phyloP scores from a whole-genome alignment of 805 yeast genomes.

The Cyberlindnera mycetangii region DNA sequence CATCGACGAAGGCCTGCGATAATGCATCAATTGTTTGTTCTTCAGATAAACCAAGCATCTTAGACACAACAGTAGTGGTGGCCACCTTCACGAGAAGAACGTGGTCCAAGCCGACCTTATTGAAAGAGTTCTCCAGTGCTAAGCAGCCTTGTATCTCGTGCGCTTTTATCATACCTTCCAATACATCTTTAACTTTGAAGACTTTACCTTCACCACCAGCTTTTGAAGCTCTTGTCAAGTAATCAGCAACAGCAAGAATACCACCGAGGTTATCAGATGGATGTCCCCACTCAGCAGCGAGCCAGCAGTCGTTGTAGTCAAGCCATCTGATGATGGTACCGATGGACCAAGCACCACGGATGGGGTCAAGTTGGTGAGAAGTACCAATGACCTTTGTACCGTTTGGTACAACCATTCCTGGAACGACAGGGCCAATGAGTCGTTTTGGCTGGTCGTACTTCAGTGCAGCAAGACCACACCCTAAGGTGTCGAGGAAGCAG shows the following conservation, averaged over 20 bases:
- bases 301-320: slow-evolving; percentile 63
- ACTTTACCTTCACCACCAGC: slow-evolving; percentile 39
- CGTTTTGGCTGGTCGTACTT: slow-evolving; percentile 47
- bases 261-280: slow-evolving; percentile 62
- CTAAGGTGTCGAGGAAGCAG: slow-evolving; percentile 55
- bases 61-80: slow-evolving; percentile 56
- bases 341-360: slow-evolving; percentile 55
- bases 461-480: slow-evolving; percentile 59
- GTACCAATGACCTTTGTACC: slow-evolving; percentile 59
- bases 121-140: slow-evolving; percentile 59
- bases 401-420: slow-evolving; percentile 52
- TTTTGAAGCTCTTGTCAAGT: slow-evolving; percentile 44
- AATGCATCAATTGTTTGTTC: slow-evolving; percentile 54
- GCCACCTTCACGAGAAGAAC: slow-evolving; percentile 58
- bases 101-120: slow-evolving; percentile 58
- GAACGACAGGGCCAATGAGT: slow-evolving; percentile 54
- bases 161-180: slow-evolving; percentile 59
- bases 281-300: slow-evolving; percentile 72
- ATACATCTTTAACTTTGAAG: slow-evolving; percentile 47
- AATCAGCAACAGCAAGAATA: slow-evolving; percentile 56
- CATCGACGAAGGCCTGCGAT: slow-evolving; percentile 61
- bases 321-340: slow-evolving; percentile 60
- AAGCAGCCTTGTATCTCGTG: slow-evolving; percentile 61
- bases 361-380: slow-evolving; percentile 46
- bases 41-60: slow-evolving; percentile 46